phyloP scores from a whole-genome alignment of 495 filamentous ascomycete genomes.

The Xylaria sp. region DNA sequence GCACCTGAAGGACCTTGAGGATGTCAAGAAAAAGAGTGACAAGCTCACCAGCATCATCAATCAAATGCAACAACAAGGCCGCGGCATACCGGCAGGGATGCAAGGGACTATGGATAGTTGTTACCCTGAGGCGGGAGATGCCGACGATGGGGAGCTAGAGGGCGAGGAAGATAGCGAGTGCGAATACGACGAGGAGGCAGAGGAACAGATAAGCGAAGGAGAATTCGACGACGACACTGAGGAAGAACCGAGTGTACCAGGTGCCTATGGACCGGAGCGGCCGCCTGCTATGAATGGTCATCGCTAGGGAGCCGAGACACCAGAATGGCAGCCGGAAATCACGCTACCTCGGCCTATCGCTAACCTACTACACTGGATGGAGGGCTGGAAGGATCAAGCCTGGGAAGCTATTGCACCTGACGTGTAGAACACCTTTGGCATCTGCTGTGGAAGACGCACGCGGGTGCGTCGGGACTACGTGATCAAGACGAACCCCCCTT shows the following conservation, averaged over 20 bases:
- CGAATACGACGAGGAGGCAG: constrained; percentile 53
- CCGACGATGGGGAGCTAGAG: constrained; percentile 73
- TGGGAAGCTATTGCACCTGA: constrained; percentile 1
- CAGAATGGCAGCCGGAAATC: constrained; percentile 28
- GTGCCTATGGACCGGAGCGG: constrained; percentile 43
- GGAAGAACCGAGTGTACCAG: constrained; percentile 44
- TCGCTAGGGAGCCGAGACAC: constrained; percentile 40
- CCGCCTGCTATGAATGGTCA: constrained; percentile 48
- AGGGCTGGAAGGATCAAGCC: constrained; percentile 11
- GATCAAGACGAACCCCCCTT: constrained; percentile 1
- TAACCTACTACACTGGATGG: constrained; percentile 28
- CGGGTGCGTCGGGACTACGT: background rate
- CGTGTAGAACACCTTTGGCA: constrained; percentile 16
- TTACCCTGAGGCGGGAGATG: constrained; percentile 52
- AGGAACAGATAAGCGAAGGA: constrained; percentile 55
- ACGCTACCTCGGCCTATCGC: constrained; percentile 23
- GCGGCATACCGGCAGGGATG: constrained; percentile 67
- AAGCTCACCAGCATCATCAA: constrained; percentile 93
- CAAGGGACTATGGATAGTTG: constrained; percentile 63
- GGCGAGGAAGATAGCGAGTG: constrained; percentile 76
- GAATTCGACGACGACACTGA: constrained; percentile 49
- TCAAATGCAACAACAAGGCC: constrained; percentile 91
- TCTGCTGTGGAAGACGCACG: background rate
- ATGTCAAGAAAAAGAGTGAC: constrained; percentile 84
- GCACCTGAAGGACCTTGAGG: constrained; percentile 79